Conservation (phyloP, 1,139 yeast genomes). For the Hemisphaericaspora subhashii region DNA sequence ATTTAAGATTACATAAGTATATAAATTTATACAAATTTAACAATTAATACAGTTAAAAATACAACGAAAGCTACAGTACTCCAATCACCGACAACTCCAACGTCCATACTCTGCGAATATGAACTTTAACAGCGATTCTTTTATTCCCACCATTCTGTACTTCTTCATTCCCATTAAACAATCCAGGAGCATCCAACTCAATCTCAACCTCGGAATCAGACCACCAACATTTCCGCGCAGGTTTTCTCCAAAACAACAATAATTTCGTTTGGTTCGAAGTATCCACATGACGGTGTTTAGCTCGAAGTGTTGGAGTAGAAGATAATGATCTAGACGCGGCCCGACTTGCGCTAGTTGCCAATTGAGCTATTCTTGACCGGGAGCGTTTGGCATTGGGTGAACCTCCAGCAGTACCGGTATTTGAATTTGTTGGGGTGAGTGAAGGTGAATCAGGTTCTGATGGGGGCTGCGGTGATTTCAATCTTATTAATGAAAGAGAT, state of each 20-base stretch:
- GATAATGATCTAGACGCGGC: slow-evolving; percentile 59
- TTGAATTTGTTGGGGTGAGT: slow-evolving; percentile 41
- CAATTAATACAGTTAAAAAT: background rate
- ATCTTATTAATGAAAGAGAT: slow-evolving; percentile 79
- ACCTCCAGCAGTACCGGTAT: slow-evolving; percentile 33
- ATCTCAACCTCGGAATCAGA: slow-evolving; percentile 63
- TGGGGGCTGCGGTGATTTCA: slow-evolving; percentile 34
- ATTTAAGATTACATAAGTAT: background rate
- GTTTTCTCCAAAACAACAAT: slow-evolving; percentile 93
- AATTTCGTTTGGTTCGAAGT: slow-evolving; percentile 62
- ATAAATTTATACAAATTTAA: background rate
- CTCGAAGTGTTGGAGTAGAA: slow-evolving; percentile 1
- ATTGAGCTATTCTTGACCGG: slow-evolving; percentile 39
- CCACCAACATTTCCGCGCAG: slow-evolving; percentile 99
- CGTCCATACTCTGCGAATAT: slow-evolving; percentile 83
- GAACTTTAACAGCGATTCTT: slow-evolving; percentile 52
- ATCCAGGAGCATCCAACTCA: slow-evolving; percentile 32
- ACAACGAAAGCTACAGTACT: slow-evolving; percentile 36
- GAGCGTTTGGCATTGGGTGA: slow-evolving; percentile 27
- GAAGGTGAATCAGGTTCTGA: slow-evolving; percentile 44
- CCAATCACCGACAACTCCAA: slow-evolving; percentile 68
- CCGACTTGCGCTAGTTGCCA: slow-evolving; percentile 43
- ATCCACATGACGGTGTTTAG: slow-evolving; percentile 33
- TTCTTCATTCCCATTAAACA: slow-evolving; percentile 24
- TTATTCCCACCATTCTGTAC: slow-evolving; percentile 17